Percentiles rank a stretch among this genome's conserved stretches.
Conservation (phyloP, 768 basidiomycete genomes). For the Punctularia strigosozonata region DNA sequence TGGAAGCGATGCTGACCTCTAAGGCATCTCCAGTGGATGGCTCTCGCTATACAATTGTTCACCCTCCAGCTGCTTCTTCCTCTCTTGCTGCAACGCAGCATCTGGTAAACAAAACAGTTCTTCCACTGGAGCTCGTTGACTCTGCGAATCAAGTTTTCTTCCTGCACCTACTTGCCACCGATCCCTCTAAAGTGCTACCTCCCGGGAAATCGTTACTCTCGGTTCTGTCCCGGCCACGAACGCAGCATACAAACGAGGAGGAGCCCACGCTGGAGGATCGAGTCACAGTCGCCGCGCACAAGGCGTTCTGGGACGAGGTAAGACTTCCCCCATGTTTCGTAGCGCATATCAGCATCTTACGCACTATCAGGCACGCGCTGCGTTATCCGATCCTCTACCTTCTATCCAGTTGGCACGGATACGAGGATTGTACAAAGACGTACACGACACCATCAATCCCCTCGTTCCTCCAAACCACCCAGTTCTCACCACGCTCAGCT, state of each 20-base stretch:
- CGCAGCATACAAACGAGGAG: constrained; percentile 8
- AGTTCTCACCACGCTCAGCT: constrained; percentile 37
- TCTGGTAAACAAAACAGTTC: constrained; percentile 1
- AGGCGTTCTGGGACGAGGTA: constrained; percentile 71
- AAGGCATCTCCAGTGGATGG: not conserved
- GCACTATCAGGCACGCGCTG: constrained; percentile 35
- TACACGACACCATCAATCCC: constrained; percentile 35
- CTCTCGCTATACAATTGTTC: not conserved
- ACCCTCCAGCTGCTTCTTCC: not conserved
- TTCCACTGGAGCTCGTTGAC: constrained; percentile 43
- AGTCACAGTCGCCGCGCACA: constrained; percentile 37
- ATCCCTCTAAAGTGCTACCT: constrained; percentile 49
- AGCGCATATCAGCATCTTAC: constrained; percentile 9
- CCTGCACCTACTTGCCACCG: constrained; percentile 54
- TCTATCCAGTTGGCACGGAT: constrained; percentile 49
- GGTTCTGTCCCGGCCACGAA: constrained; percentile 30
- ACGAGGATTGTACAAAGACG: constrained; percentile 41
- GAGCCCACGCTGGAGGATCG: constrained; percentile 31
- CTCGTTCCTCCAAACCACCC: constrained; percentile 48
- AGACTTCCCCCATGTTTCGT: constrained; percentile 10
- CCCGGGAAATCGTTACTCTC: constrained; percentile 64
- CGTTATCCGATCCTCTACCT: constrained; percentile 46
- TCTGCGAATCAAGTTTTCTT: constrained; percentile 50
- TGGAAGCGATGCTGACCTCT: not conserved
- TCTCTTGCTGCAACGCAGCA: not conserved